Evolutionary conservation across 1,284 basidiomycete species (phyloP).

Genomic region (Fomitiporia mediterranea): DNA sequence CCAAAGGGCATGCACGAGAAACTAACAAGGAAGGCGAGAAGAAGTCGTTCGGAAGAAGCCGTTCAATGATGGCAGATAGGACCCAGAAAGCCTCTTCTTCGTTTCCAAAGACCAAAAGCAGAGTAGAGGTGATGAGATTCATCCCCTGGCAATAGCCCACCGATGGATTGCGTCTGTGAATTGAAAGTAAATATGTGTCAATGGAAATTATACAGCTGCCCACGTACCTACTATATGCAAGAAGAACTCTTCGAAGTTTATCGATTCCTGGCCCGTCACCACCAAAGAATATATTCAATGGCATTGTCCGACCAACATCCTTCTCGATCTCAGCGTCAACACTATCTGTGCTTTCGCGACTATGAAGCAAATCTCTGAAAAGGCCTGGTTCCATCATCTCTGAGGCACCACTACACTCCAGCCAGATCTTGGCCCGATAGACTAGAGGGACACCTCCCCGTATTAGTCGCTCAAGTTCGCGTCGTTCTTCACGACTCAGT

Average conservation of each 20-base stretch:
- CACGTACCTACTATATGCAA: constrained; percentile 87
- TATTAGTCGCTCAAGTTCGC: constrained; percentile 76
- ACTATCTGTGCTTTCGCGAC: constrained; percentile 48
- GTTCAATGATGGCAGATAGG: constrained; percentile 84
- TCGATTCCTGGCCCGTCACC: constrained; percentile 91
- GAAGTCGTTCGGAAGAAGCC: constrained; percentile 78
- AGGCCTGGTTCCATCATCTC: constrained; percentile 91
- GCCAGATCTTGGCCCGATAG: constrained; percentile 86
- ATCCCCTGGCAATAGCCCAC: constrained; percentile 93
- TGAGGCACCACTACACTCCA: constrained; percentile 88
- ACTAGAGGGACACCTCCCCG: constrained; percentile 83
- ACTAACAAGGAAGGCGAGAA: constrained; percentile 81
- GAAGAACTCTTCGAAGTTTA: constrained; percentile 85
- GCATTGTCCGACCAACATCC: constrained; percentile 92
- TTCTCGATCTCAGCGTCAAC: constrained; percentile 89
- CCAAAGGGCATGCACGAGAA: constrained; percentile 90
- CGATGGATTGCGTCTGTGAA: constrained; percentile 66
- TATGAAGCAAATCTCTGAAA: constrained; percentile 79
- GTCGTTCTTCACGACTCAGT: constrained; percentile 70
- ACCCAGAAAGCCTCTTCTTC: constrained; percentile 99
- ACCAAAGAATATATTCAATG: constrained; percentile 94
- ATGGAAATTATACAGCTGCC: constrained; percentile 4
- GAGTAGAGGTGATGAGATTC: constrained; percentile 92
- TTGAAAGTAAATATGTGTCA: constrained; percentile 1
- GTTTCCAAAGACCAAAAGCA: constrained; percentile 87